phyloP scores from a whole-genome alignment of 345 rosid genomes.

The Jatropha curcas region DNA sequence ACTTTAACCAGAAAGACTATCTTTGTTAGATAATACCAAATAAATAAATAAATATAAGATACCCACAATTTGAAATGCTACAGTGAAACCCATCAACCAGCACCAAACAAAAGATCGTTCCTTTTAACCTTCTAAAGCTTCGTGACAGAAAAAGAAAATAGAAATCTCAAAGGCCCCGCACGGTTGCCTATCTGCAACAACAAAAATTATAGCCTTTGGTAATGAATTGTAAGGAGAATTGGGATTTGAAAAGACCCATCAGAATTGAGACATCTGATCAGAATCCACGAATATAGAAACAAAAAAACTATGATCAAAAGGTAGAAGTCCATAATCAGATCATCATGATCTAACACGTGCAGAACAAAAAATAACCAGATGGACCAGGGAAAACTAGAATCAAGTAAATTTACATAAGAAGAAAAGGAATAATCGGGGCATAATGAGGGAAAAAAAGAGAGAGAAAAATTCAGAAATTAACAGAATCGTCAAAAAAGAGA shows the following conservation, averaged over 20 bases:
- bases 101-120: neutral
- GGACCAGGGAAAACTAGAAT: neutral
- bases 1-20: neutral
- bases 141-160: neutral
- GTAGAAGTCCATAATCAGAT: conserved; percentile 25
- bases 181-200: conserved; percentile 5
- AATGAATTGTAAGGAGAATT: neutral
- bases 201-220: conserved; percentile 5
- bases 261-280: conserved; percentile 11
- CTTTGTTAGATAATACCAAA: neutral
- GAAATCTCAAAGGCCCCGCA: neutral
- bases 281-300: conserved; percentile 3
- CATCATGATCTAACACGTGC: conserved; percentile 22
- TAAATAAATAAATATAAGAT: neutral
- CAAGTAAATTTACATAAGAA: neutral
- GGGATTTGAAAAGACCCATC: conserved; percentile 3
- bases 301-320: neutral
- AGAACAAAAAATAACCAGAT: neutral
- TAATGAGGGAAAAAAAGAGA: neutral
- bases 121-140: neutral
- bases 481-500: neutral
- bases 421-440: neutral
- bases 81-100: neutral
- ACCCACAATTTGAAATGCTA: neutral
- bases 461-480: neutral